Evolutionary conservation across 2,329 filamentous ascomycete genomes (phyloP).

Genomic region (Colletotrichum endophyticum): DNA sequence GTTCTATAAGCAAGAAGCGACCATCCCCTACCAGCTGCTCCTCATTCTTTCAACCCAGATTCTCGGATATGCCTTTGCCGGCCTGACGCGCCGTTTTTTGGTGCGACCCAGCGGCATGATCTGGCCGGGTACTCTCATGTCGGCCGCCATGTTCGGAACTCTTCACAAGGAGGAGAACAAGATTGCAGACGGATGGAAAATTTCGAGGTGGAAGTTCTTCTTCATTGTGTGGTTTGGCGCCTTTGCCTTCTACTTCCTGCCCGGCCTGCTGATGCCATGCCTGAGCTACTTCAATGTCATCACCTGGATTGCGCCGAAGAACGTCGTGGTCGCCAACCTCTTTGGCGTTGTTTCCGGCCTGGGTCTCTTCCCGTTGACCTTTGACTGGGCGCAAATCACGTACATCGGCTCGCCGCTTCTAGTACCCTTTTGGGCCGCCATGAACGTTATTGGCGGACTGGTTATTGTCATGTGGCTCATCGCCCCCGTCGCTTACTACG

Average conservation of each 20-base stretch:
- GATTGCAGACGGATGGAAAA: constrained; percentile 80
- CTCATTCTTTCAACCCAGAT: constrained; percentile 88
- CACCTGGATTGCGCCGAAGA: constrained; percentile 87
- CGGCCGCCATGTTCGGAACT: constrained; percentile 86
- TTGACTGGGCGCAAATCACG: constrained; percentile 91
- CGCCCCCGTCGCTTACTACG: constrained; percentile 81
- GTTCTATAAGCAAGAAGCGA: constrained; percentile 84
- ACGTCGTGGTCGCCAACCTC: constrained; percentile 83
- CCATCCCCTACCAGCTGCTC: constrained; percentile 79
- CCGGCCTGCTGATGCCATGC: constrained; percentile 81
- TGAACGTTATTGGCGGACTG: constrained; percentile 83
- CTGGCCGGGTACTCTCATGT: constrained; percentile 88
- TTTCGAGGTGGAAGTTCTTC: constrained; percentile 86
- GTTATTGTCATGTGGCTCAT: constrained; percentile 86
- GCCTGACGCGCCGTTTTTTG: constrained; percentile 79
- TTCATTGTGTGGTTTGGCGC: constrained; percentile 72
- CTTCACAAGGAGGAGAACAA: constrained; percentile 86
- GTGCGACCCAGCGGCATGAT: constrained; percentile 90
- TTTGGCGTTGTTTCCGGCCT: constrained; percentile 87
- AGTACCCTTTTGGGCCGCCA: constrained; percentile 84
- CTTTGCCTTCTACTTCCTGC: constrained; percentile 85
- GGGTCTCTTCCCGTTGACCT: constrained; percentile 83
- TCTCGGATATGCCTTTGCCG: constrained; percentile 85
- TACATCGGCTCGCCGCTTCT: constrained; percentile 85
- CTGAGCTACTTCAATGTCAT: constrained; percentile 89